Evolutionary conservation across 202 grass and related monocot genomes (phyloP).

Genomic region (Digitaria exilis): DNA sequence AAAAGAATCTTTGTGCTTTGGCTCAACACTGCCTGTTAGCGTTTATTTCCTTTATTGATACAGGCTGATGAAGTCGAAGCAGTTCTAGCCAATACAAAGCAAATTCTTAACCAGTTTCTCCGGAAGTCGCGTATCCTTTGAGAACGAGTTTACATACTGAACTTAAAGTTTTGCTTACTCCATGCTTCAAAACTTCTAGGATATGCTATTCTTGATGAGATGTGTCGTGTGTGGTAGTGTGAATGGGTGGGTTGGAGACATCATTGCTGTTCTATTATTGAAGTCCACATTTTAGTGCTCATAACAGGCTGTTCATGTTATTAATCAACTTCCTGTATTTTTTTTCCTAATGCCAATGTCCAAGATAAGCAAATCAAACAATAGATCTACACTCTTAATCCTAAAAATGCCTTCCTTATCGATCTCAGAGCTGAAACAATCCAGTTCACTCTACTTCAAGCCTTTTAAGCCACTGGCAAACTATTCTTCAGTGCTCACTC

Average conservation of each 20-base stretch:
- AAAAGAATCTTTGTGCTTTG: constrained; percentile 37
- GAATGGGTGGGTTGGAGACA: not conserved
- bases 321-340: not conserved
- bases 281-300: not conserved
- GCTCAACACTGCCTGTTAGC: constrained; percentile 21
- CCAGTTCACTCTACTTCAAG: constrained; percentile 81
- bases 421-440: constrained; percentile 74
- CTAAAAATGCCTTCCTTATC: constrained; percentile 40
- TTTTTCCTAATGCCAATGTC: constrained; percentile 2
- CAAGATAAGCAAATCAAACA: constrained; percentile 5
- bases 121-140: constrained; percentile 79
- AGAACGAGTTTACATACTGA: constrained; percentile 15
- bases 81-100: constrained; percentile 87
- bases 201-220: constrained; percentile 18
- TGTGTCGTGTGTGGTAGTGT: constrained; percentile 1
- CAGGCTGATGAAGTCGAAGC: constrained; percentile 95
- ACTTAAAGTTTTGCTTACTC: constrained; percentile 32
- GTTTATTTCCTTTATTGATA: constrained; percentile 37
- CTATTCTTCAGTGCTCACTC: constrained; percentile 57
- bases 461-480: constrained; percentile 86
- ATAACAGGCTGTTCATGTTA: constrained; percentile 8
- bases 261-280: constrained; percentile 25
- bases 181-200: constrained; percentile 20
- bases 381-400: constrained; percentile 14
- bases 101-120: constrained; percentile 98